Evolutionary conservation across 768 basidiomycete genomes (phyloP), one percentile per base, ranked within the genome.

Genomic region (Candolleomyces eurysporus): DNA sequence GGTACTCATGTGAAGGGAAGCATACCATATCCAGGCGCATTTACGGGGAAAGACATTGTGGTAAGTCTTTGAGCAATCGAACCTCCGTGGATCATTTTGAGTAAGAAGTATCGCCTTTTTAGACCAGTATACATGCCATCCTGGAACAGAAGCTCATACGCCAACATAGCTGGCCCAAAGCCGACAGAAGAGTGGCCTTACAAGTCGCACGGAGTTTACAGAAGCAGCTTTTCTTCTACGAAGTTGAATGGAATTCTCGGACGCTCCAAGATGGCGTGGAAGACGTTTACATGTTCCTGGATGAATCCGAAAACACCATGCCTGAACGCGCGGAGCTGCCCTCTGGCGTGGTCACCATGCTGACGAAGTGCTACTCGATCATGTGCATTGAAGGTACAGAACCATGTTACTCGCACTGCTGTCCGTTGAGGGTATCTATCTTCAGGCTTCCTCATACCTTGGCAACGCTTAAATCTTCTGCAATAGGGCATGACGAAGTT

Each of bases 31-130:
- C 90, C 89, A 3, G 81, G 87, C 6, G 91, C 92, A 32, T 98
- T 98, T 68, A 98, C 96, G 6, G 96, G 96, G 9, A 93, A 91
- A 66, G 95, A 98, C 71, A 86, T 95, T 39, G 93, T 97, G 61
- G 90, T 94, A 75, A 67, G 92, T 85, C 8, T 16, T 32, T 16
- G 36, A 36, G 36, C 36, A 22, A 2, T 48, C 19, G 14, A n/a
- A 31, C 51, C 40, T 1, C 81, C 46, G 5, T 59, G 9, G 13
- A 14, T 48, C 57, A 2, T 46, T 32, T 22, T 31, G 54, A 31
- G 4, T 7, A 19, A 26, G 30, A 39, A 48, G 19, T 36, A 17
- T 30, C 48, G n/a, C 45, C 19, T 17, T 31, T 39, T 51, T 17
- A 94, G 95, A 92, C 90, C 2, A 92, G 92, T 0, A 92, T 95